Evolutionary conservation across 345 rosid species (phyloP).

Genomic region (Citrus unshiu): DNA sequence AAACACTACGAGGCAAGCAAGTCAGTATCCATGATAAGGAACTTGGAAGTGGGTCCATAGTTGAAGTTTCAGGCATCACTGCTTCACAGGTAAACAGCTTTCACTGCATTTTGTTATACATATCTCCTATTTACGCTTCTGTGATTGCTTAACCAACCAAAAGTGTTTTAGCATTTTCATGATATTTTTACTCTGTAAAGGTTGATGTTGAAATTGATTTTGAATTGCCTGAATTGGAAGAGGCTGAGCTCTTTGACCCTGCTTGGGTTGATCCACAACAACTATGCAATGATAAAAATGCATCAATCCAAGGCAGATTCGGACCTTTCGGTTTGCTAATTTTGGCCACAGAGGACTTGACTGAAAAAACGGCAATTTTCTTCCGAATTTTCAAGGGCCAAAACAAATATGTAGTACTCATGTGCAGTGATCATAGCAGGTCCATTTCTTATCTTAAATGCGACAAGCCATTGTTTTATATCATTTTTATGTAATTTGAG

Average conservation of each 20-base stretch:
- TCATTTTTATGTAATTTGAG: neutral
- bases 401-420: constrained; percentile 34
- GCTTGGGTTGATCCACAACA: constrained; percentile 33
- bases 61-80: constrained; percentile 49
- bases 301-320: constrained; percentile 29
- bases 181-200: constrained; percentile 18
- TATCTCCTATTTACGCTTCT: neutral
- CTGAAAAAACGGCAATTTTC: constrained; percentile 60
- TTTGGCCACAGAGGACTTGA: constrained; percentile 49
- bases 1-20: constrained; percentile 28
- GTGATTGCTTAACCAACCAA: neutral
- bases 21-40: constrained; percentile 21
- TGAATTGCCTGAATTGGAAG: constrained; percentile 28
- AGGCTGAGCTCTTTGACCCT: constrained; percentile 30
- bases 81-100: constrained; percentile 38
- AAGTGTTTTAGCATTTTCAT: neutral
- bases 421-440: constrained; percentile 63
- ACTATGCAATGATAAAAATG: constrained; percentile 34
- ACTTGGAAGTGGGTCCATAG: constrained; percentile 25
- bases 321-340: constrained; percentile 70
- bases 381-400: constrained; percentile 45
- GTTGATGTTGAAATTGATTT: constrained; percentile 57
- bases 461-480: neutral
- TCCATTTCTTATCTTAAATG: constrained; percentile 2
- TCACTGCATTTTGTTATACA: neutral